These are phyloP conservation scores for Raphanus sativus DNA, from an alignment of 345 rosid genomes.

Conservation along the genomic window DNA sequence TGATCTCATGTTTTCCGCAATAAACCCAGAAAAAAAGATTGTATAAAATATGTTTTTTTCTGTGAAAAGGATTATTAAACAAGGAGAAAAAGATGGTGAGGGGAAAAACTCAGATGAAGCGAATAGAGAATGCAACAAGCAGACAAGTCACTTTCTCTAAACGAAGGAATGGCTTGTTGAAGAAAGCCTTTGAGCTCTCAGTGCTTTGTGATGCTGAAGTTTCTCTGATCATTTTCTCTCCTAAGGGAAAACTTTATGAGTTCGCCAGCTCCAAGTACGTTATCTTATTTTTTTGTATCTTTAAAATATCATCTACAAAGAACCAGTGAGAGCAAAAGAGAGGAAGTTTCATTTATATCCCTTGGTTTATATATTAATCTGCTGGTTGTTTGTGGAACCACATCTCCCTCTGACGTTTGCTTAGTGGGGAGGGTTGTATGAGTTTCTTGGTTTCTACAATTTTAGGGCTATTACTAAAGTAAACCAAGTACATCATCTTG, in stretches of 20 bases:
- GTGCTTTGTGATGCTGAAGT: constrained; percentile 84
- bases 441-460: constrained; percentile 35
- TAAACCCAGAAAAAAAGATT: neutral
- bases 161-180: neutral
- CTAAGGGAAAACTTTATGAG: constrained; percentile 68
- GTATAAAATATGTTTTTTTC: neutral
- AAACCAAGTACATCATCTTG: constrained; percentile 29
- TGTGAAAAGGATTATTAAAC: neutral
- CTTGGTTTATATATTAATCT: constrained; percentile 7
- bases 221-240: constrained; percentile 72
- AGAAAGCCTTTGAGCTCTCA: constrained; percentile 64
- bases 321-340: neutral
- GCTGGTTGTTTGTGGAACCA: constrained; percentile 20
- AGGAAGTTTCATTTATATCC: neutral
- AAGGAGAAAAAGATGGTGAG: neutral
- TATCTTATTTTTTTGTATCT: neutral
- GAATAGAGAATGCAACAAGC: neutral
- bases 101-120: constrained; percentile 1
- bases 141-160: neutral
- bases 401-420: constrained; percentile 25
- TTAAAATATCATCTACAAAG: neutral
- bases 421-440: neutral
- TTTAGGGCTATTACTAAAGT: constrained; percentile 39
- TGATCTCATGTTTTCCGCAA: neutral
- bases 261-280: constrained; percentile 61